phyloP scores from a whole-genome alignment of 768 basidiomycete genomes.

The Amanita pseudoporphyria region DNA sequence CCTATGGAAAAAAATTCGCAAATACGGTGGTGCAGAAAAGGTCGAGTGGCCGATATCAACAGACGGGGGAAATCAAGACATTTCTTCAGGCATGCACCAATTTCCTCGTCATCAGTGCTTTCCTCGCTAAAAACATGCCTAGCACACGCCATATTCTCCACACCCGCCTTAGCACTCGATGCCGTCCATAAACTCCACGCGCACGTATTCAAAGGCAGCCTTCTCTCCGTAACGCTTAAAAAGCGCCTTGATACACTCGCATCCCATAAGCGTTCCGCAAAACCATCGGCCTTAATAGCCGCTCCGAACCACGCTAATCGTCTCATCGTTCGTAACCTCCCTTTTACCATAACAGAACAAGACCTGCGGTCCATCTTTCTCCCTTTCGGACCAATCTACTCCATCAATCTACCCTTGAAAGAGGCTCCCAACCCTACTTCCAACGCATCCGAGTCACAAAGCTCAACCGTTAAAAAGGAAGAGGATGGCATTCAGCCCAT shows the following conservation, averaged over 20 bases:
- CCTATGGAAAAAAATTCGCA: constrained; percentile 83
- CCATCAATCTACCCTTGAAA: constrained; percentile 65
- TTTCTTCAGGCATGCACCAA: constrained; percentile 41
- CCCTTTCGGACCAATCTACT: constrained; percentile 79
- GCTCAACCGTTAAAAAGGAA: constrained; percentile 16
- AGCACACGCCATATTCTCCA: constrained; percentile 71
- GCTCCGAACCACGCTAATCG: constrained; percentile 66
- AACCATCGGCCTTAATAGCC: constrained; percentile 14
- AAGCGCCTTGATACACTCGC: constrained; percentile 66
- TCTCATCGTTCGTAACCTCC: constrained; percentile 86
- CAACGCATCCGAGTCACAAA: constrained; percentile 4
- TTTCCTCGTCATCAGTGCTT: background rate
- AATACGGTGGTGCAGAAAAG: constrained; percentile 66
- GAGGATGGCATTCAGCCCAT: constrained; percentile 14
- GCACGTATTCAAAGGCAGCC: constrained; percentile 82
- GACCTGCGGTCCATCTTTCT: constrained; percentile 83
- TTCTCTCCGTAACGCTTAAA: constrained; percentile 84
- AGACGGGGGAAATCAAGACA: constrained; percentile 36
- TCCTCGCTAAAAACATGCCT: background rate
- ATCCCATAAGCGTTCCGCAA: constrained; percentile 26
- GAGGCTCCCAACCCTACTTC: constrained; percentile 14
- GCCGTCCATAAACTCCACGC: constrained; percentile 81
- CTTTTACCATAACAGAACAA: constrained; percentile 73
- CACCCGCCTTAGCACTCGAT: constrained; percentile 54
- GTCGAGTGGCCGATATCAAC: constrained; percentile 58